Percentiles rank a stretch among this genome's conserved stretches.
Evolutionary conservation across 352 stramenopile species (phyloP).

Genomic region (Phytophthora niederhauseri): DNA sequence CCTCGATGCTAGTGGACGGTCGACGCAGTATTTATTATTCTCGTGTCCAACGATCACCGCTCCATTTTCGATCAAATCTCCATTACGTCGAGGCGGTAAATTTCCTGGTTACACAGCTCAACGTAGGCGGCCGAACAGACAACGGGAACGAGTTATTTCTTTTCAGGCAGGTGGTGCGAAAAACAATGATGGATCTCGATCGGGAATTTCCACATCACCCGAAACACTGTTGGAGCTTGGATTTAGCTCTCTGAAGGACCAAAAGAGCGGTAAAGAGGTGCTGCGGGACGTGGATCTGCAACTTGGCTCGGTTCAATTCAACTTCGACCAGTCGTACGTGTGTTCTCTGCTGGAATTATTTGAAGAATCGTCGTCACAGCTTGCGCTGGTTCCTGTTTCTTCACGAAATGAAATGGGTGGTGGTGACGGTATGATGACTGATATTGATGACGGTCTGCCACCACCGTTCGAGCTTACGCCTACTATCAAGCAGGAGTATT

Average conservation of each 20-base stretch:
- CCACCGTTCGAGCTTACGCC: conserved; percentile 68
- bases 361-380: conserved; percentile 67
- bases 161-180: conserved; percentile 42
- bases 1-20: conserved; percentile 59
- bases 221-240: conserved; percentile 73
- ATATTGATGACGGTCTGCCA: conserved; percentile 37
- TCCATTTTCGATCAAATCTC: conserved; percentile 66
- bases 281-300: conserved; percentile 69
- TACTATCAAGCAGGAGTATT: conserved; percentile 73
- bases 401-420: conserved; percentile 24
- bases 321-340: conserved; percentile 88
- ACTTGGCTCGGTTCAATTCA: conserved; percentile 78
- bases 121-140: conserved; percentile 40
- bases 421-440: conserved; percentile 11
- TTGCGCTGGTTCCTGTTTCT: conserved; percentile 36
- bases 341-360: conserved; percentile 79
- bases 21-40: conserved; percentile 80
- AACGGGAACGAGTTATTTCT: conserved; percentile 73
- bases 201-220: conserved; percentile 21
- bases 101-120: conserved; percentile 34
- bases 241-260: conserved; percentile 62
- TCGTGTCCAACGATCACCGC: conserved; percentile 72
- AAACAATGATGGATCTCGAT: conserved; percentile 23
- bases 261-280: conserved; percentile 58
- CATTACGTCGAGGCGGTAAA: conserved; percentile 48